These are phyloP conservation scores for Mycocentrospora acerina DNA, from an alignment of 2,329 filamentous ascomycete genomes.

Conservation along the genomic window DNA sequence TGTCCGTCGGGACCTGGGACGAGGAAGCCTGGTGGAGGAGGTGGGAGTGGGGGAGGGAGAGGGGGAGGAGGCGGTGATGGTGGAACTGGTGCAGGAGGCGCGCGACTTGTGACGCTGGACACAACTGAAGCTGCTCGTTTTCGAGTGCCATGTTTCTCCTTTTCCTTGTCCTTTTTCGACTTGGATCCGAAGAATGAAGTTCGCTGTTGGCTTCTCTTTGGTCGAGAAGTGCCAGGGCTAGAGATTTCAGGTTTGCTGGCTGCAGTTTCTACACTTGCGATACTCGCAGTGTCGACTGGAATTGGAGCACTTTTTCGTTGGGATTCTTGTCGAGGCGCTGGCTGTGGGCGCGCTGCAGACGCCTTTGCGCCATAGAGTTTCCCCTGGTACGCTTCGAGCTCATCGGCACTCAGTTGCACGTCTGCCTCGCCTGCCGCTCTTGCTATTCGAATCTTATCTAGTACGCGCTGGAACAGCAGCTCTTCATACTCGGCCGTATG, in stretches of 20 bases:
- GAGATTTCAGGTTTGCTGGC: constrained; percentile 32
- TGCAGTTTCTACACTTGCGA: constrained; percentile 29
- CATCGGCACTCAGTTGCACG: constrained; percentile 76
- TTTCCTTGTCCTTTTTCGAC: constrained; percentile 16
- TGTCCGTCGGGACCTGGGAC: constrained; percentile 52
- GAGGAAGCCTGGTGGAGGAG: constrained; percentile 47
- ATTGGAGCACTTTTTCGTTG: constrained; percentile 26
- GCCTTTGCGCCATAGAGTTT: constrained; percentile 55
- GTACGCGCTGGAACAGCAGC: constrained; percentile 71
- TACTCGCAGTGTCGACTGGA: constrained; percentile 32
- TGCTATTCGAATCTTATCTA: constrained; percentile 78
- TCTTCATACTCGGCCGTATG: constrained; percentile 62
- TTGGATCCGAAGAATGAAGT: constrained; percentile 33
- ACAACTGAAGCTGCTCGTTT: constrained; percentile 29
- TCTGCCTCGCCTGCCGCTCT: constrained; percentile 74
- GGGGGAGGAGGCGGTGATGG: constrained; percentile 4
- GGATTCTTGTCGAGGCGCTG: constrained; percentile 15
- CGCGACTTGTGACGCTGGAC: constrained; percentile 15
- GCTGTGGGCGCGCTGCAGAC: constrained; percentile 29
- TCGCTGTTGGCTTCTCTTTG: constrained; percentile 35
- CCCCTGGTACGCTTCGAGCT: constrained; percentile 77
- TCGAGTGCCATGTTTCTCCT: constrained; percentile 33
- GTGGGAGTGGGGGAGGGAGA: neutral
- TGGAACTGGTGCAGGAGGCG: neutral
- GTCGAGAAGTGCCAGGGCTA: constrained; percentile 32